A percentile compares a stretch with the other conserved stretches of the same genome.
phyloP scores from a whole-genome alignment of 139 green algal genomes.

The Chlamydomonas schloesseri region DNA sequence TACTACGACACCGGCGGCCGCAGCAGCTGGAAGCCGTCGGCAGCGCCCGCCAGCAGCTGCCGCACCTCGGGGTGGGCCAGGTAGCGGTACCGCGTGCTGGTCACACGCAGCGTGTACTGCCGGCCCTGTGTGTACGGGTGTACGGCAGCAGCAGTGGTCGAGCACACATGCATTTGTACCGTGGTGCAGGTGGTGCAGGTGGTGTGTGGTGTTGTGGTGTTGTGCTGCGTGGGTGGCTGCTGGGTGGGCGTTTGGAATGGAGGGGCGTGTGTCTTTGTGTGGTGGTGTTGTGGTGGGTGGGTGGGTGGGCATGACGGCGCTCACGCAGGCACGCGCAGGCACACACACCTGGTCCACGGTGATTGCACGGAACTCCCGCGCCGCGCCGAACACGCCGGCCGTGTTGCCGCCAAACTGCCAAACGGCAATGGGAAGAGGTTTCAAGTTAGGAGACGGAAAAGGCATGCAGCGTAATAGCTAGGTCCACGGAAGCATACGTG shows the following conservation, averaged over 20 bases:
- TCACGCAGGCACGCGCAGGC: neutral
- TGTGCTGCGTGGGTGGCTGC: neutral
- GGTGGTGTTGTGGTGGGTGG: too few species aligned
- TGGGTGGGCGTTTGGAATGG: neutral
- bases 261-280: too few species aligned
- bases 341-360: too few species aligned
- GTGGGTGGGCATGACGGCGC: too few species aligned
- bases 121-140: neutral
- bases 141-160: neutral
- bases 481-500: too few species aligned
- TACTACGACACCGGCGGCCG: neutral
- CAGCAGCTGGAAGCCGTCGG: neutral
- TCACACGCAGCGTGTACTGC: constrained; percentile 42
- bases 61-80: constrained; percentile 17
- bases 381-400: constrained; percentile 27
- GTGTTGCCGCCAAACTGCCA: constrained; percentile 44
- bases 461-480: too few species aligned
- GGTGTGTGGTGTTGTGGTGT: too few species aligned
- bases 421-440: too few species aligned
- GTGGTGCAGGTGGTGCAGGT: too few species aligned
- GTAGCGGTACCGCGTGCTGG: constrained; percentile 38
- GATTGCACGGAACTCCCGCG: neutral
- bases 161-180: neutral
- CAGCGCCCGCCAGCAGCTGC: neutral
- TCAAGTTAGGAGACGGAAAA: too few species aligned